Evolutionary conservation across 305 asterid species (phyloP).

Genomic region (Petunia hybrid): DNA sequence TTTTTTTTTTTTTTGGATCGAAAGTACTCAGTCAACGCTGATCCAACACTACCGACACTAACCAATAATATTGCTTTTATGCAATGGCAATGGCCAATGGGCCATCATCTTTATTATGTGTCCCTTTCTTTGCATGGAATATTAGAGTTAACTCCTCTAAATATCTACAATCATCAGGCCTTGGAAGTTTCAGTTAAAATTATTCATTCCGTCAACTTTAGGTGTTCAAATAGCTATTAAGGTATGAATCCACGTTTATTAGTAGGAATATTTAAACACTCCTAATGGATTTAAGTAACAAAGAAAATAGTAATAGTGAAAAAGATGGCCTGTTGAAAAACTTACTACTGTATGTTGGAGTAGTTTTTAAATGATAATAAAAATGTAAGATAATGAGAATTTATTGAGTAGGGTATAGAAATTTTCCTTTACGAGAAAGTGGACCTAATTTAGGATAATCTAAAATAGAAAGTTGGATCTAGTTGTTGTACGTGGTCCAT

Average conservation of each 20-base stretch:
- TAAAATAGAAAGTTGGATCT: neutral
- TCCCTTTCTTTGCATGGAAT: neutral
- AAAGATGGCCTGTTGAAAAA: neutral
- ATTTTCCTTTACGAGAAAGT: neutral
- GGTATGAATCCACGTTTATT: too few relatives aligned
- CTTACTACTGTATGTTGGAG: neutral
- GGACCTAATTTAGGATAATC: neutral
- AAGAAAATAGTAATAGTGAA: too few relatives aligned
- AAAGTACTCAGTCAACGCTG: neutral
- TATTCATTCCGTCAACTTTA: neutral
- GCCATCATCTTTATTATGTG: neutral
- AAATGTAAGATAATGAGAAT: neutral
- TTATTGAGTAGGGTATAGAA: neutral
- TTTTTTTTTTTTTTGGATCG: neutral
- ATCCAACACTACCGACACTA: slow-evolving; percentile 17
- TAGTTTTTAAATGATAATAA: too few relatives aligned
- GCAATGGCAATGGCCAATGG: slow-evolving; percentile 7
- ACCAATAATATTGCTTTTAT: neutral
- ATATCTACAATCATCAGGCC: neutral
- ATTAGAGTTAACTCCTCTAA: neutral
- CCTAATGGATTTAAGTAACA: too few relatives aligned
- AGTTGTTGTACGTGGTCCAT: neutral
- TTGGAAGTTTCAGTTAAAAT: neutral
- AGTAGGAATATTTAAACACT: too few relatives aligned
- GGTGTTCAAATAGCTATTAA: neutral